Conservation (phyloP, 2,329 filamentous ascomycete genomes). For the Fusarium sp. region DNA sequence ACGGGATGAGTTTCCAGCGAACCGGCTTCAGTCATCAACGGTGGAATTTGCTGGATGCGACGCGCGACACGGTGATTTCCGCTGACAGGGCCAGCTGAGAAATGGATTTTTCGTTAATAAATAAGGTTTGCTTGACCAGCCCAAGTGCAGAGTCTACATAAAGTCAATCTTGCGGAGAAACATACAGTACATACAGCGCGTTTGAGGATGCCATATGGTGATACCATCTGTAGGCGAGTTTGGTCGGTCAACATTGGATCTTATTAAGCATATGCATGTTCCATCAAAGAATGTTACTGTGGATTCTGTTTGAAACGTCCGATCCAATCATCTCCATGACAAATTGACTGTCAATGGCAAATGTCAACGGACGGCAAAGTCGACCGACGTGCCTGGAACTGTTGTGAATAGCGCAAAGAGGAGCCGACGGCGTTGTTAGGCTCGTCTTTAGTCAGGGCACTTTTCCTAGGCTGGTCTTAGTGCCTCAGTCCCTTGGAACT, state of each 20-base stretch:
- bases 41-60: neutral
- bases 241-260: neutral
- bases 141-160: neutral
- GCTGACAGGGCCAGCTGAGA: conserved; percentile 12
- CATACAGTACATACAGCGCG: neutral
- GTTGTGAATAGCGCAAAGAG: conserved; percentile 3
- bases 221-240: neutral
- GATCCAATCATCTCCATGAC: conserved; percentile 5
- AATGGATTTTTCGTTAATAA: neutral
- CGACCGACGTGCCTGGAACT: conserved; percentile 9
- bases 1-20: neutral
- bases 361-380: neutral
- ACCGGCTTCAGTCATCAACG: neutral
- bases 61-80: conserved; percentile 11
- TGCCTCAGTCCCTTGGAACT: neutral
- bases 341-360: neutral
- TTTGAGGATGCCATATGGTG: neutral
- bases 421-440: neutral
- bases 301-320: conserved; percentile 13
- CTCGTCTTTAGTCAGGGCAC: conserved; percentile 17
- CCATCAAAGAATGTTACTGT: neutral
- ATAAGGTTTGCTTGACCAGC: conserved; percentile 5
- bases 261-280: neutral
- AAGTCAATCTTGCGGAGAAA: conserved; percentile 1
- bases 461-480: neutral